phyloP scores from a whole-genome alignment of 345 rosid species.

The Hibiscus mutabilis region DNA sequence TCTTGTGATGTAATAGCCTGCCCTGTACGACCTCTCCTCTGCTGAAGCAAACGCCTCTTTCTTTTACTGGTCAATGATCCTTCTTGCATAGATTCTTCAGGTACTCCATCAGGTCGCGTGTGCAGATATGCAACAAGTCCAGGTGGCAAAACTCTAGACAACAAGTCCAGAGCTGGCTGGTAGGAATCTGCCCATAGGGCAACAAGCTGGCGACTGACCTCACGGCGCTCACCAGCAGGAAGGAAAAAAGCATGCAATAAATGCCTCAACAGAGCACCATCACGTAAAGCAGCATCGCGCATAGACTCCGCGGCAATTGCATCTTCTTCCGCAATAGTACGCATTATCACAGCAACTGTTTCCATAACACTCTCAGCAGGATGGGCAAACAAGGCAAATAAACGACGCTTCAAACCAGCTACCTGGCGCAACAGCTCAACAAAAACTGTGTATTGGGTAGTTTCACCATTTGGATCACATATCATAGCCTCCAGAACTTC shows the following conservation, averaged over 20 bases:
- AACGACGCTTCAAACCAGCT: slow-evolving; percentile 91
- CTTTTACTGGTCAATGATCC: slow-evolving; percentile 71
- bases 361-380: slow-evolving; percentile 98
- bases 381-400: slow-evolving; percentile 96
- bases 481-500: slow-evolving; percentile 98
- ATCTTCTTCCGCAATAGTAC: slow-evolving; percentile 99
- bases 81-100: slow-evolving; percentile 63
- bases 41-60: slow-evolving; percentile 78
- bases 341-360: slow-evolving; percentile 94
- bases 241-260: slow-evolving; percentile 80
- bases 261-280: slow-evolving; percentile 98
- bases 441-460: slow-evolving; percentile 90
- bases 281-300: slow-evolving; percentile 99
- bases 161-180: slow-evolving; percentile 82
- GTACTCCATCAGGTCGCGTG: slow-evolving; percentile 65
- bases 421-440: slow-evolving; percentile 95
- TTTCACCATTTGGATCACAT: slow-evolving; percentile 98
- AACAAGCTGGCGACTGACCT: slow-evolving; percentile 97
- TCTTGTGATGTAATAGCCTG: slow-evolving; percentile 61
- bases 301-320: slow-evolving; percentile 99
- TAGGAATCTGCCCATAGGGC: slow-evolving; percentile 99
- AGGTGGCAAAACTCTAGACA: slow-evolving; percentile 94
- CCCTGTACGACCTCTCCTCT: slow-evolving; percentile 66
- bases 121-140: slow-evolving; percentile 99
- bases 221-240: slow-evolving; percentile 89